These are phyloP conservation scores for Hypoxylon crocopeplum DNA, from an alignment of 495 filamentous ascomycete species.

Conservation along the genomic window DNA sequence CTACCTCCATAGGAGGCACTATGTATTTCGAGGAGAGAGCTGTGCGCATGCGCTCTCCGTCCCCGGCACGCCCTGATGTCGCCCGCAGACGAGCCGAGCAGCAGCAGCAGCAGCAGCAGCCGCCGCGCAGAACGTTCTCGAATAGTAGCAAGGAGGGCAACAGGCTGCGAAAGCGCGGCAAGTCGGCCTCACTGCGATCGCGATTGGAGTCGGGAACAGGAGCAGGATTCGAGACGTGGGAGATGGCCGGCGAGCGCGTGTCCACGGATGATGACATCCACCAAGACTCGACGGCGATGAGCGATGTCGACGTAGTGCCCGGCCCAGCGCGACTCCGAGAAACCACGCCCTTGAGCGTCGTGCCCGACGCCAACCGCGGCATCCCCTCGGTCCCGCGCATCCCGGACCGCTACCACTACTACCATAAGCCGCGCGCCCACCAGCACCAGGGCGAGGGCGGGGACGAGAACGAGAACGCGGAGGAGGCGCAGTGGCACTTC, in stretches of 20 bases:
- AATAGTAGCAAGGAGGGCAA: conserved; percentile 12
- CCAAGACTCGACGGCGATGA: conserved; percentile 3
- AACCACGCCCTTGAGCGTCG: conserved; percentile 34
- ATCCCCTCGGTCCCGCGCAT: conserved; percentile 46
- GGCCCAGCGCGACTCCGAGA: conserved; percentile 6
- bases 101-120: too few species aligned
- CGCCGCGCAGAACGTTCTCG: conserved; percentile 14
- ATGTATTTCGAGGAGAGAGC: conserved; percentile 27
- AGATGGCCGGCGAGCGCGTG: conserved; percentile 4
- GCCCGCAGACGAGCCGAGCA: conserved; percentile 8
- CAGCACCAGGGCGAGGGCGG: neutral
- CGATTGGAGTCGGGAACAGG: neutral
- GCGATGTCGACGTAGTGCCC: neutral
- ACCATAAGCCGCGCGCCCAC: conserved; percentile 20
- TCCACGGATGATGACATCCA: conserved; percentile 2
- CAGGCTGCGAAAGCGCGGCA: conserved; percentile 27
- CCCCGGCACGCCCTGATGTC: conserved; percentile 11
- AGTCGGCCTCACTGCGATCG: conserved; percentile 24
- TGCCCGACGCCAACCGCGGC: conserved; percentile 47
- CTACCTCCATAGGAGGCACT: conserved; percentile 24
- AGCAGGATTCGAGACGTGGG: conserved; percentile 11
- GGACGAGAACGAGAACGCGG: conserved; percentile 13
- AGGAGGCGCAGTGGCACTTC: conserved; percentile 5
- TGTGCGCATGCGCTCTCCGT: conserved; percentile 34
- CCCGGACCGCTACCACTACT: conserved; percentile 39